phyloP scores from a whole-genome alignment of 2,329 filamentous ascomycete species.

The Microcyclospora pomicola region DNA sequence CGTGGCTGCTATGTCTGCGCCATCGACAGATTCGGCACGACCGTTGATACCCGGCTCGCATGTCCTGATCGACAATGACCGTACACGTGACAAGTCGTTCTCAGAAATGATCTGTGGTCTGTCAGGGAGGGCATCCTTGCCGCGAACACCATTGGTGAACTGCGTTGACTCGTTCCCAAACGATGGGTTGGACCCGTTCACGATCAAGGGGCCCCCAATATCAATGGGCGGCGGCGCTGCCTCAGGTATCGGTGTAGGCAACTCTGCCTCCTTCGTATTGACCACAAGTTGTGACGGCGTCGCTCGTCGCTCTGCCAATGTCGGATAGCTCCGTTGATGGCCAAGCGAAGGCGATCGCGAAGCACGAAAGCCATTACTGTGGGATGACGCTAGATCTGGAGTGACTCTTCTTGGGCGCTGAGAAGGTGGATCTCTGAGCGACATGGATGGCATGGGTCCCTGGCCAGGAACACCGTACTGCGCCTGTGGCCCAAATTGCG shows the following conservation, averaged over 20 bases:
- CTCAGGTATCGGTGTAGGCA: conserved; percentile 3
- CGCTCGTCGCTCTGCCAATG: conserved; percentile 13
- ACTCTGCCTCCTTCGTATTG: conserved; percentile 7
- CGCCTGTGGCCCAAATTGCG: conserved; percentile 22
- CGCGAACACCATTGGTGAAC: no score
- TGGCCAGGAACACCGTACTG: conserved; percentile 12
- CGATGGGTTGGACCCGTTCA: conserved; percentile 25
- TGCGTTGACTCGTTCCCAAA: no score
- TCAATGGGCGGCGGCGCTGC: conserved; percentile 4
- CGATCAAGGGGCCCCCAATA: conserved; percentile 25
- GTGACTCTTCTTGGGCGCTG: conserved; percentile 29
- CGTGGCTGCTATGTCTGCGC: neutral
- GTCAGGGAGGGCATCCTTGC: neutral
- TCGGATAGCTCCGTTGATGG: conserved; percentile 27
- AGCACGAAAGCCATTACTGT: conserved; percentile 16
- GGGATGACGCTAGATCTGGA: conserved; percentile 27
- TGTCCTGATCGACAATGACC: neutral
- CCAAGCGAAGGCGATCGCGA: conserved; percentile 35
- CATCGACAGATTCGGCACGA: conserved; percentile 1
- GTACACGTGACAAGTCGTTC: conserved; percentile 1
- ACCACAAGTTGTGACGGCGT: conserved; percentile 5
- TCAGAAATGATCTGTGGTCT: conserved; percentile 1
- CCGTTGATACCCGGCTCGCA: neutral
- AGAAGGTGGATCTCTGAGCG: conserved; percentile 25
- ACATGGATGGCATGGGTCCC: conserved; percentile 23